Evolutionary conservation across 768 basidiomycete species (phyloP), one percentile per base, ranked within the genome.

Genomic region (Hemileccinum impolitum): DNA sequence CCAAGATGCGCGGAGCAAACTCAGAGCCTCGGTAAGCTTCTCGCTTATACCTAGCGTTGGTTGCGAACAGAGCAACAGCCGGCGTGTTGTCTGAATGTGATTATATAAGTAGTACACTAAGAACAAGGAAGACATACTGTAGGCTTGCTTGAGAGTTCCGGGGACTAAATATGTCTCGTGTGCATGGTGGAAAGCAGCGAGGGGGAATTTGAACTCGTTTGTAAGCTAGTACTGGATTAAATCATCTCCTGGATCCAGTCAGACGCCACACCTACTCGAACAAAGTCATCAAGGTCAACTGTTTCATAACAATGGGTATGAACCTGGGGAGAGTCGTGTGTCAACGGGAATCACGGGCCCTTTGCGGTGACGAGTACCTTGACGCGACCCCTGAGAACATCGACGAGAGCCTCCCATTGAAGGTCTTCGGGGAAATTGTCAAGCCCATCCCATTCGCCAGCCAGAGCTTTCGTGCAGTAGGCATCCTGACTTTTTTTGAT

Each of bases 141-240:
- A 94, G 52, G 85, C 81, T 64, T 78, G 72, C 67, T 92, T 94
- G 52, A 97, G 70, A 4, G 87, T 69, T 19, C 82, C 81, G 1
- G 93, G 90, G 19, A 94, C 86, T n/a, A 96, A 77, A 69, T 90
- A 96, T 1, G 91, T 82, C 64, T 95, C 92, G 47, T 90, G 84
- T 8, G 92, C 94, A 61, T 90, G 87, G 59, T 94, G 90, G 61
- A 94, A 83, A 6, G 89, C 85, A 6, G 87, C 80, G 25, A 94
- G 75, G 2, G 82, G 77, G 61, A 92, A 93, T 57, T 90, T 71
- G 74, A 94, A 97, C 67, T 96, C 94, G 62, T 95, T 90, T 31
- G 90, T 83, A 43, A 96, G 75, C 81, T 93, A n/a, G 25, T 8
- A 39, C 25, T 34, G 7, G 31, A 41, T 52, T 47, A 31, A 42